A percentile compares a stretch with the other conserved stretches of the same genome.
phyloP scores from a whole-genome alignment of 805 yeast genomes.

The Yarrowia deformans region DNA sequence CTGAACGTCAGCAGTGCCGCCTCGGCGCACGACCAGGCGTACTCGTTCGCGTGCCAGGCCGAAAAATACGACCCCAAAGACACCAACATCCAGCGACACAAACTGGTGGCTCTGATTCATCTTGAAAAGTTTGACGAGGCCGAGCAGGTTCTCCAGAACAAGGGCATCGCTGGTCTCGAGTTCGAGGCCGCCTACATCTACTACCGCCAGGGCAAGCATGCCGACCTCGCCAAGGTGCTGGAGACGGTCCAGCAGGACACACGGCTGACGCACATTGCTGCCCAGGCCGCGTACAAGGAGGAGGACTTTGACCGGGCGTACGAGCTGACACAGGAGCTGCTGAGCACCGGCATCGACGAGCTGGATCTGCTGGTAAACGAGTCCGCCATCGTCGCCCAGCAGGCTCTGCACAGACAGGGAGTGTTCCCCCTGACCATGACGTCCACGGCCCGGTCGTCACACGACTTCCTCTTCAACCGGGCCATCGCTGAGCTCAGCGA shows the following conservation, averaged over 20 bases:
- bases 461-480: constrained; percentile 67
- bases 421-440: constrained; percentile 41
- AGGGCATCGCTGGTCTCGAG: constrained; percentile 34
- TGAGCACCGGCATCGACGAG: constrained; percentile 50
- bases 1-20: constrained; percentile 38
- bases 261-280: constrained; percentile 54
- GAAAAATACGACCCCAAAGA: constrained; percentile 47
- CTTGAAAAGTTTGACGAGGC: constrained; percentile 64
- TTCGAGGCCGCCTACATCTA: constrained; percentile 63
- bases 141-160: constrained; percentile 52
- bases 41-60: constrained; percentile 17
- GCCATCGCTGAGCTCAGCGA: constrained; percentile 60
- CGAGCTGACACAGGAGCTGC: constrained; percentile 55
- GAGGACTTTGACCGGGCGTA: constrained; percentile 57
- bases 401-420: constrained; percentile 43
- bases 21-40: constrained; percentile 14
- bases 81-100: constrained; percentile 51
- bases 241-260: constrained; percentile 5
- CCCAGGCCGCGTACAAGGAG: constrained; percentile 61
- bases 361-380: constrained; percentile 67
- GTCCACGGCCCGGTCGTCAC: constrained; percentile 47
- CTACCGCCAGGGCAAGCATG: constrained; percentile 62
- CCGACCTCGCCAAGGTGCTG: constrained; percentile 45
- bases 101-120: constrained; percentile 66
- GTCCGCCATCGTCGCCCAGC: constrained; percentile 67